A percentile compares a stretch with the other conserved stretches of the same genome.
phyloP scores from a whole-genome alignment of 352 stramenopile genomes.

The Globisporangium solare region DNA sequence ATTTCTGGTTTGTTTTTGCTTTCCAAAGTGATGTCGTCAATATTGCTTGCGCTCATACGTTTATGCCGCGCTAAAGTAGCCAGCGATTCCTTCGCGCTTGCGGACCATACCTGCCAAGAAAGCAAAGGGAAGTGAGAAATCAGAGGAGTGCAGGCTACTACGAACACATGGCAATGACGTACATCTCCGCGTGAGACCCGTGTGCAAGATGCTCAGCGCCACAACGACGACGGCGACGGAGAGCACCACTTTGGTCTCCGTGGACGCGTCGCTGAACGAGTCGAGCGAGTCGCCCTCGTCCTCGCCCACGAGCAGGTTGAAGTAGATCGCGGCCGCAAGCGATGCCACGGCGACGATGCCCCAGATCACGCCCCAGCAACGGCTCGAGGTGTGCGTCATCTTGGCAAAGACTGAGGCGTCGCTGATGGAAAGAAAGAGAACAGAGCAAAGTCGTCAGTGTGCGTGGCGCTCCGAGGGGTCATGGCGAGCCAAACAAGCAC shows the following conservation, averaged over 20 bases:
- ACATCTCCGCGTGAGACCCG: slow-evolving; percentile 64
- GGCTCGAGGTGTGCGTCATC: slow-evolving; percentile 87
- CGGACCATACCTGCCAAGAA: slow-evolving; percentile 37
- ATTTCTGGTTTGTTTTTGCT: too few relatives aligned
- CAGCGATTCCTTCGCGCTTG: slow-evolving; percentile 29
- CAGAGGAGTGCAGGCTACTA: too few relatives aligned
- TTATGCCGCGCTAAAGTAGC: slow-evolving; percentile 23
- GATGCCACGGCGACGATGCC: slow-evolving; percentile 70
- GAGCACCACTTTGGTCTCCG: slow-evolving; percentile 57
- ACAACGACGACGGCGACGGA: slow-evolving; percentile 39
- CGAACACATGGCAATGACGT: slow-evolving; percentile 11
- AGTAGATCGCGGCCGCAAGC: slow-evolving; percentile 77
- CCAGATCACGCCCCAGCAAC: slow-evolving; percentile 89
- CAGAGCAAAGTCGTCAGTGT: too few relatives aligned
- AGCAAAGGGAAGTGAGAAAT: neutral
- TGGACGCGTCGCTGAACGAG: slow-evolving; percentile 48
- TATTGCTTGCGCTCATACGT: neutral
- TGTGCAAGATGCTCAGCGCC: slow-evolving; percentile 59
- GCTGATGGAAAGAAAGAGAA: slow-evolving; percentile 18
- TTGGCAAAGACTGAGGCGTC: slow-evolving; percentile 87
- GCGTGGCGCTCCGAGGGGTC: too few relatives aligned
- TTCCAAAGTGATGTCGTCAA: neutral
- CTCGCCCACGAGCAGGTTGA: slow-evolving; percentile 72
- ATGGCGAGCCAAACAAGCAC: slow-evolving; percentile 8
- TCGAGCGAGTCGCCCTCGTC: slow-evolving; percentile 40